Conservation (phyloP, 2,329 filamentous ascomycete genomes). For the Cladophialophora psammophila region DNA sequence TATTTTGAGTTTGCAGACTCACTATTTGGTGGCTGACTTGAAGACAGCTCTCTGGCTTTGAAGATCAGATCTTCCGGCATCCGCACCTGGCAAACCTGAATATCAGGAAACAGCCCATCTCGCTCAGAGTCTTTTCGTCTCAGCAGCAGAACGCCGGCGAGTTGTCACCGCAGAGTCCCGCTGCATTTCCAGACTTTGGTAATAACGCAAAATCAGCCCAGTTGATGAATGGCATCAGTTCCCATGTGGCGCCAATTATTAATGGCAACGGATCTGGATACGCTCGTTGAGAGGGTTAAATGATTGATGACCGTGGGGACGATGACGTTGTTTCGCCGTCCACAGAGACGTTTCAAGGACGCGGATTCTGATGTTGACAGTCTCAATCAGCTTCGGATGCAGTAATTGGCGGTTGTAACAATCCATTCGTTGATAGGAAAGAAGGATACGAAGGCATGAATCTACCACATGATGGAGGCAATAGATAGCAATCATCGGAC, state of each 20-base stretch:
- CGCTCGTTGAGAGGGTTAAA: constrained; percentile 22
- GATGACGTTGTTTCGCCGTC: background rate
- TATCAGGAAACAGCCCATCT: constrained; percentile 34
- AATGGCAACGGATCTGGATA: constrained; percentile 32
- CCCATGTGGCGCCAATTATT: constrained; percentile 23
- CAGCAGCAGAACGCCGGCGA: constrained; percentile 4
- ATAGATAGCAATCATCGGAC: background rate
- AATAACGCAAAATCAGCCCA: constrained; percentile 29
- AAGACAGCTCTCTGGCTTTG: constrained; percentile 56
- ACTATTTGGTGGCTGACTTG: constrained; percentile 34
- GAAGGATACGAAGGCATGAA: background rate
- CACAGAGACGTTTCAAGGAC: background rate
- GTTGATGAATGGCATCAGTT: constrained; percentile 31
- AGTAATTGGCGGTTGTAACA: background rate
- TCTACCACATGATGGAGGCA: background rate
- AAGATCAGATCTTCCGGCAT: constrained; percentile 57
- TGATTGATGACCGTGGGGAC: background rate
- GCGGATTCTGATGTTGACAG: background rate
- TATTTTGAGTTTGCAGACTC: background rate
- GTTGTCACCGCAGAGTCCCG: constrained; percentile 20
- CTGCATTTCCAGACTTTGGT: constrained; percentile 6
- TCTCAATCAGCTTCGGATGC: background rate
- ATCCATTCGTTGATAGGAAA: background rate
- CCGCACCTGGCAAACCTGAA: constrained; percentile 49
- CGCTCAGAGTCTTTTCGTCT: constrained; percentile 25